Evolutionary conservation across 495 filamentous ascomycete genomes (phyloP).

Genomic region (Margaritispora aquatica): DNA sequence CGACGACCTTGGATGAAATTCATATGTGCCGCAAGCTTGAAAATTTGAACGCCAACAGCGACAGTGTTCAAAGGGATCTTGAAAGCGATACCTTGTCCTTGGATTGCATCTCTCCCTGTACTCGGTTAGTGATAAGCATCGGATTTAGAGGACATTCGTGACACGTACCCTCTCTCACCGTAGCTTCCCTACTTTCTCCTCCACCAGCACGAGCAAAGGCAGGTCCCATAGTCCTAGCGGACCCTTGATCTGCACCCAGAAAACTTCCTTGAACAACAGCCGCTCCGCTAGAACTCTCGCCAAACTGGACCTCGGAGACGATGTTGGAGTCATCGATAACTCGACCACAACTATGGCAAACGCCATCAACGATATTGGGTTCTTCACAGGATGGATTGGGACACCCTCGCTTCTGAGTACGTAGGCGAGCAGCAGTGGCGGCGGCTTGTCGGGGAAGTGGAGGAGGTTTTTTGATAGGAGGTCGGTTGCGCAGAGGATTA

Average conservation of each 20-base stretch:
- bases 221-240: conserved; percentile 39
- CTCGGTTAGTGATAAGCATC: neutral
- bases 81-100: conserved; percentile 38
- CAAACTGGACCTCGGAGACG: conserved; percentile 84
- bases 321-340: conserved; percentile 79
- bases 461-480: conserved; percentile 16
- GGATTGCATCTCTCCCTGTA: conserved; percentile 34
- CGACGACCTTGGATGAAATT: conserved; percentile 88
- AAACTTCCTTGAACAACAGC: conserved; percentile 87
- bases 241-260: conserved; percentile 71
- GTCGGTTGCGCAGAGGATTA: conserved; percentile 13
- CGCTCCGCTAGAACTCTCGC: conserved; percentile 74
- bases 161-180: conserved; percentile 53
- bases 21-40: conserved; percentile 66
- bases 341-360: conserved; percentile 78
- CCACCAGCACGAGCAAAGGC: conserved; percentile 45
- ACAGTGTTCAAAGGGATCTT: conserved; percentile 52
- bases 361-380: conserved; percentile 43
- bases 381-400: conserved; percentile 32
- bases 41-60: conserved; percentile 62
- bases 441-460: conserved; percentile 8
- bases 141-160: too few species aligned
- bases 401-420: conserved; percentile 18
- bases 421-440: conserved; percentile 5
- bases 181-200: conserved; percentile 55